Base-by-base conservation (phyloP, 2,329 filamentous ascomycete species). In the Aciculosporium take region DNA sequence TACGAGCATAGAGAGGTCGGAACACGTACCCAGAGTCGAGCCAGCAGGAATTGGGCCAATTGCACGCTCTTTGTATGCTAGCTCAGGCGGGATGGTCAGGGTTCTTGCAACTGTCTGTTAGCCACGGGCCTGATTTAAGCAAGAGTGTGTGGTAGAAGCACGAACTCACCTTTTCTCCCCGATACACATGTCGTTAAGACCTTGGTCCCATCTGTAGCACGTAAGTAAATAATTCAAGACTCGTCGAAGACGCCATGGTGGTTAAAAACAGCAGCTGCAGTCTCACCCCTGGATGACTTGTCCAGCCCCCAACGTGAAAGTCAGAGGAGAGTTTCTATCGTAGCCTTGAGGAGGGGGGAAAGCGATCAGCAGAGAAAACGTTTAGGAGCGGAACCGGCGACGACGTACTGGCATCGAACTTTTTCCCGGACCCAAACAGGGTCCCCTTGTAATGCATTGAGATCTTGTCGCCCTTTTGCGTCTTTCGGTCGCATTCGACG, bases 161-260 rank as follows among this genome's bases (percentile, higher is more conserved):
- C 29, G 24, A 44, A 52, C 62, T 63, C 53, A 68, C 71, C 73
- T 76, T 71, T 88, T 89, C 71, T 96, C 89, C 47, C 91, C 89
- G 52, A 93, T 82, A 64, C 91, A 96, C 88, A 96, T 95, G 56
- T 84, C 84, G 41, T 91, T 53, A 30, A 96, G 72, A 38, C 89
- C 89, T 58, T 93, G 64, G 54, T 96, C 89, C 89, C 88, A 95
- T 56, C 80, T 84, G 47, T 37, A 20, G 39, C 31, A 23, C 7
- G 7, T 12, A 34, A 40, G 29, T 39, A 20, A 39, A 15, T 44
- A 45, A 57, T 34, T 53, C 47, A 39, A 41, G 35, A 20, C 13
- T 31, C 18, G 27, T 20, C 40, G 25, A 25, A 15, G 12, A 37
- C 30, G 12, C 10, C 13, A 28, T 13, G n/a, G n/a, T n/a, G n/a